Base-by-base conservation (phyloP, 345 rosid species). In the Brassica incana region DNA sequence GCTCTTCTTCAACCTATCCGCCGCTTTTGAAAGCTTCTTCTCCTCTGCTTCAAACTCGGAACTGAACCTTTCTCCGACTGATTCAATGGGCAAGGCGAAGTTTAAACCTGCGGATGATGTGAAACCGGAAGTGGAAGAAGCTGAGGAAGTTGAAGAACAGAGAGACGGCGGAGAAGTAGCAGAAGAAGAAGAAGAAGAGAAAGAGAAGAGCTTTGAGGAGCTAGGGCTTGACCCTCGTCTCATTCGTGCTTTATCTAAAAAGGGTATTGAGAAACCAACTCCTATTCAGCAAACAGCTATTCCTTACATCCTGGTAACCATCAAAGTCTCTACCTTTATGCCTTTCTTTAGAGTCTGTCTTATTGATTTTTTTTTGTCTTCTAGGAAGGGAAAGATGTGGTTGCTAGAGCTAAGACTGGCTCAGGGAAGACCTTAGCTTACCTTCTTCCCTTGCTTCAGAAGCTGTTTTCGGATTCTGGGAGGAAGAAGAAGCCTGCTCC, bases 351-450 rank as follows among this genome's bases (percentile, higher is more conserved):
- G 3, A 2, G 11, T 33, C 5, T 50, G 23, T n/a, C 16, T 27
- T 7, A 8, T 52, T 61, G 73, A 5, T 65, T 25, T 32, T 20
- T 10, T 52, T 2, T 50, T 15, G 60, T 30, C 1, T 50, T 2
- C 2, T 72, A 91, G 97, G 90, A 87, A 86, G 99, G 98, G 6
- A 92, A 95, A 72, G 99, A 95, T 76, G 95, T 92, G 66, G 92
- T 92, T 74, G 99, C 95, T 15, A 84, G 87, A 67, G 99, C 98
- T 1, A 92, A 93, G 84, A 95, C 97, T 0, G 97, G 98, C 6
- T 92, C 94, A 0, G 98, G 99, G 8, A 95, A 92, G 84, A 92
- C 99, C 5, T 82, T 92, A 15, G 98, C 98, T 2, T 95, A 95
- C 75, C 84, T 92, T 36, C 85, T 92, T 1, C 98, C 97, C 52